Percentiles rank a stretch among this genome's conserved stretches.
Conservation (phyloP, 2,329 filamentous ascomycete species). For the Ophiognomonia clavigignenti-juglandacearum region DNA sequence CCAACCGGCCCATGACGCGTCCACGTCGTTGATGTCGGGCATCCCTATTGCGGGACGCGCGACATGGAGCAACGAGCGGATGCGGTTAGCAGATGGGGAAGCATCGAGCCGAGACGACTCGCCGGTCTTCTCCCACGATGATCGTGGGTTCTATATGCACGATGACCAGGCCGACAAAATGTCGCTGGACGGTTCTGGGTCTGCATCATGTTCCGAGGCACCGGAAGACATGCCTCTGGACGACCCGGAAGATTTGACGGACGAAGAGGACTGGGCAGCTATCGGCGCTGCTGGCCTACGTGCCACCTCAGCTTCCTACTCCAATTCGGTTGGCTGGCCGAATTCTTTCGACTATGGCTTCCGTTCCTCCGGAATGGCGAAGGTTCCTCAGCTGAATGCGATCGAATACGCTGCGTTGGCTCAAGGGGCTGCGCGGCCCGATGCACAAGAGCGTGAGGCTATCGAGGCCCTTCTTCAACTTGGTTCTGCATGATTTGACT, state of each 20-base stretch:
- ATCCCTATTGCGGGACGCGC: slow-evolving; percentile 52
- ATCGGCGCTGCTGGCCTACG: slow-evolving; percentile 83
- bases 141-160: slow-evolving; percentile 61
- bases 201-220: slow-evolving; percentile 72
- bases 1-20: slow-evolving; percentile 36
- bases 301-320: slow-evolving; percentile 56
- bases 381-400: slow-evolving; percentile 44
- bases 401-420: slow-evolving; percentile 48
- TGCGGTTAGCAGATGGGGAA: slow-evolving; percentile 43
- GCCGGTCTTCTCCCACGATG: slow-evolving; percentile 70
- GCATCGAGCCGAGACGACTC: slow-evolving; percentile 66
- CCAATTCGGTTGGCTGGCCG: slow-evolving; percentile 46
- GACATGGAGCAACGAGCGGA: slow-evolving; percentile 40
- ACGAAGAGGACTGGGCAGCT: slow-evolving; percentile 93
- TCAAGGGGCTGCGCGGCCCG: slow-evolving; percentile 36
- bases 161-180: slow-evolving; percentile 84
- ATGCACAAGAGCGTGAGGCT: slow-evolving; percentile 74
- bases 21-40: slow-evolving; percentile 39
- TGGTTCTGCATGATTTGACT: slow-evolving; percentile 65
- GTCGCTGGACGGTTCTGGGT: slow-evolving; percentile 70
- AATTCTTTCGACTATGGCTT: slow-evolving; percentile 43
- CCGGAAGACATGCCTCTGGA: slow-evolving; percentile 61
- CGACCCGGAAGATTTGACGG: slow-evolving; percentile 80
- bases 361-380: slow-evolving; percentile 46
- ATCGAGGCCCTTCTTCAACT: slow-evolving; percentile 76